Evolutionary conservation across 2,329 filamentous ascomycete species (phyloP).

Genomic region (Phialophora macrospora): DNA sequence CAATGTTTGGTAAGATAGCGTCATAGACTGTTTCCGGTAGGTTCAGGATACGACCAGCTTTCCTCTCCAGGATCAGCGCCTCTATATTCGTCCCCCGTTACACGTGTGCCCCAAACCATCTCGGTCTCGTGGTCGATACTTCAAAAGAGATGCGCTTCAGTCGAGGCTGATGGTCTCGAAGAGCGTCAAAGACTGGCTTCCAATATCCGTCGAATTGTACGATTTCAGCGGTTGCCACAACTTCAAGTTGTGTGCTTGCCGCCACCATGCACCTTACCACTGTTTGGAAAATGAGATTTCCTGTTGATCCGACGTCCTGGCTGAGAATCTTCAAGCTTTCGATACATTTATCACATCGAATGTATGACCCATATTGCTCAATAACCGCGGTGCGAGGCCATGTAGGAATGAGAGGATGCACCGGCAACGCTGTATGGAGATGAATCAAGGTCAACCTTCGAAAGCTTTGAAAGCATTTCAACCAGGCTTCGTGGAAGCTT

Average conservation of each 20-base stretch:
- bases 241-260: background rate
- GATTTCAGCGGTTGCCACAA: background rate
- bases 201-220: background rate
- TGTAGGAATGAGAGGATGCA: background rate
- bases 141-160: background rate
- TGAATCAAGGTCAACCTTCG: background rate
- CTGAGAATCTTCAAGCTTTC: background rate
- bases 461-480: background rate
- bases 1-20: background rate
- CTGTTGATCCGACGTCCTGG: background rate
- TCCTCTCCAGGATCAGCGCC: background rate
- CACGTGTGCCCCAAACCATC: background rate
- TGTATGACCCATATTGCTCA: background rate
- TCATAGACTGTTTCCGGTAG: background rate
- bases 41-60: background rate
- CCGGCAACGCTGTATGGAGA: background rate
- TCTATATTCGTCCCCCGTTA: background rate
- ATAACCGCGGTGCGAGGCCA: background rate
- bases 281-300: background rate
- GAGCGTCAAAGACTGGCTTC: constrained; percentile 2
- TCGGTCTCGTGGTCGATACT: background rate
- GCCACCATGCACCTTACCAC: background rate
- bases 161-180: background rate
- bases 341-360: background rate
- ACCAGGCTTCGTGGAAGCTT: background rate